Evolutionary conservation across 495 filamentous ascomycete genomes (phyloP).

Genomic region (Aspergillus panamensis): DNA sequence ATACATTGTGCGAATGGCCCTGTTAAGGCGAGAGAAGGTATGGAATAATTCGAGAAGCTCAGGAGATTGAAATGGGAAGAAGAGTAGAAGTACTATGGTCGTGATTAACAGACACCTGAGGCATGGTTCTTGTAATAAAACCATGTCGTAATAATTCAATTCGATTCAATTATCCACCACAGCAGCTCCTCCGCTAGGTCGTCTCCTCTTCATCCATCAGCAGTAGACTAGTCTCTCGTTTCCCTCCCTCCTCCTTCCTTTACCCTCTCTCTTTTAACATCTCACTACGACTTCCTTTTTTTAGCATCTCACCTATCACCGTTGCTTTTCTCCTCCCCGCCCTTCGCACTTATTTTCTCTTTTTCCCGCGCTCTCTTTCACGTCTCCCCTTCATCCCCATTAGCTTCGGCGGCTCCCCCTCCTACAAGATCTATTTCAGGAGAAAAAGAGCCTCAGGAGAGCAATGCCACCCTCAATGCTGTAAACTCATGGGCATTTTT

Average conservation of each 20-base stretch:
- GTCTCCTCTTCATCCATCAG: too few species aligned
- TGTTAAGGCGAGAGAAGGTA: not conserved
- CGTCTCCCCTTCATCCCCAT: conserved; percentile 1
- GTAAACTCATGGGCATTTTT: conserved; percentile 1
- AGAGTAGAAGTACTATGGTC: not conserved
- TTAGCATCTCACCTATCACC: not conserved
- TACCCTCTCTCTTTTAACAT: not conserved
- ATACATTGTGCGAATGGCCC: not conserved
- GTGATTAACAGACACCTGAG: too few species aligned
- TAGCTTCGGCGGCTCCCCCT: not conserved
- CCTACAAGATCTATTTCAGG: conserved; percentile 6
- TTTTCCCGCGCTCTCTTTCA: not conserved
- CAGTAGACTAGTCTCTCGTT: conserved; percentile 3
- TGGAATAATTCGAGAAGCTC: not conserved
- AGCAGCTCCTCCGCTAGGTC: not conserved
- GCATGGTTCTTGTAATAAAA: too few species aligned
- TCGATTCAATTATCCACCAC: not conserved
- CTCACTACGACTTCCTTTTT: conserved; percentile 2
- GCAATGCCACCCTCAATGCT: conserved; percentile 20
- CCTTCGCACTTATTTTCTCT: not conserved
- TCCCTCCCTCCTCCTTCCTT: not conserved
- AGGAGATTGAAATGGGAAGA: not conserved
- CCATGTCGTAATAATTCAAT: too few species aligned
- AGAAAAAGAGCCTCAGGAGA: conserved; percentile 5
- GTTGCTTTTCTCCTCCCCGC: conserved; percentile 10